Evolutionary conservation across 345 rosid genomes (phyloP), one percentile per base, ranked within the genome.

Genomic region (Aquilaria sinensis): DNA sequence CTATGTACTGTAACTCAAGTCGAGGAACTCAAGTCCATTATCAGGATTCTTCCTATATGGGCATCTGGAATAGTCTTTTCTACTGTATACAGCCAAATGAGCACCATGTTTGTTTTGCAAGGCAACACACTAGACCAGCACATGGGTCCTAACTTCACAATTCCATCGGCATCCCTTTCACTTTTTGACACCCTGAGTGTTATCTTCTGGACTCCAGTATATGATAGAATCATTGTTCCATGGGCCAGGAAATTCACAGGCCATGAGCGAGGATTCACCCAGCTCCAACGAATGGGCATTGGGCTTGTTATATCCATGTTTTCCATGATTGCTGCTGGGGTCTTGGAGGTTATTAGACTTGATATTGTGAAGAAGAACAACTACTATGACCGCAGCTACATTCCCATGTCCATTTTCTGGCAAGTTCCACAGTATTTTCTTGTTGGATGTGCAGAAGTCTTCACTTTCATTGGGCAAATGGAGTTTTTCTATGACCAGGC

Each of bases 401-500:
- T 94, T 52, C 97, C 97, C 0, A 73, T 86, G 85, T 70, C 95
- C 2, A 90, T 94, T 0, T 90, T 93, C 84, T 93, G 95, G 98
- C 98, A 93, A 77, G 87, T 86, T 5, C 98, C 97, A 0, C 97
- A 85, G 77, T 93, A 90, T 51, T 90, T 93, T 31, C 77, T 93
- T 1, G 67, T 93, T 0, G 97, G 97, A 14, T 87, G 96, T n/a
- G 97, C 97, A 0, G 98, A 93, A 70, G 96, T 93, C 15, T 93
- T 93, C 69, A 80, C 90, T 0, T 88, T 85, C 63, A 82, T 93
- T 0, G 96, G 98, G 6, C 96, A 87, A 75, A 31, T 87, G 46
- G 97, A 93, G 80, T 93, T 93, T 56, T 93, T 85, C 77, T 90
- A 93, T 23, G 97, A 90, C 58, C 98, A 90, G 72, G 97, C 97